A percentile compares a stretch with the other conserved stretches of the same genome.
Conservation (phyloP, 768 basidiomycete species). For the Psilocybe sp. region DNA sequence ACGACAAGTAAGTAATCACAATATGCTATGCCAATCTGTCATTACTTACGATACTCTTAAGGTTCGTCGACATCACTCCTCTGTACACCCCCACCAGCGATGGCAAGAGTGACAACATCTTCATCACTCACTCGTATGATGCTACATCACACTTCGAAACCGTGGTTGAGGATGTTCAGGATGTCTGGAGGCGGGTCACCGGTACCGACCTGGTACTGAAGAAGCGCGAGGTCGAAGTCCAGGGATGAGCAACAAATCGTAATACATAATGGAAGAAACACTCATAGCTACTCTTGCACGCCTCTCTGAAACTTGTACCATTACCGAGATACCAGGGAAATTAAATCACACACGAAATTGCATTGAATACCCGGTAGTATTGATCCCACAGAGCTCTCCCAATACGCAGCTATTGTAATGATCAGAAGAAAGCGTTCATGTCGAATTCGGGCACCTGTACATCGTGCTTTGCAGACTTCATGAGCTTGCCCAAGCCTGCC, state of each 20-base stretch:
- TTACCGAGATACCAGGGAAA: conserved; percentile 1
- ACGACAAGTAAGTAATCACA: conserved; percentile 74
- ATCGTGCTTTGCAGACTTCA: conserved; percentile 91
- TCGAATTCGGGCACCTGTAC: conserved; percentile 85
- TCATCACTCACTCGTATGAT: conserved; percentile 96
- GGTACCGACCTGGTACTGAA: conserved; percentile 80
- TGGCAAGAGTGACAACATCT: conserved; percentile 86
- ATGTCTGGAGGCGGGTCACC: conserved; percentile 89
- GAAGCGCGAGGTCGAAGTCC: conserved; percentile 76
- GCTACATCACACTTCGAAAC: conserved; percentile 99
- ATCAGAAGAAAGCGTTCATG: conserved; percentile 72
- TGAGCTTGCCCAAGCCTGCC: conserved; percentile 75
- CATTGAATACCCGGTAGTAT: neutral
- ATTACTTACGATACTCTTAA: conserved; percentile 27
- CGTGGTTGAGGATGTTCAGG: conserved; percentile 94
- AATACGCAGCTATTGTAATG: neutral
- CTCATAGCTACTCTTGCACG: conserved; percentile 3
- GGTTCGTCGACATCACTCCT: conserved; percentile 87
- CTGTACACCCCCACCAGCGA: conserved; percentile 85
- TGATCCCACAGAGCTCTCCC: neutral
- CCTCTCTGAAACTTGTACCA: conserved; percentile 5
- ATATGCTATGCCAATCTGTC: neutral
- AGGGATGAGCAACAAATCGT: conserved; percentile 27
- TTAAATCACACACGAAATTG: neutral
- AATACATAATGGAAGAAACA: neutral